A percentile compares a stretch with the other conserved stretches of the same genome.
Conservation (phyloP, 495 filamentous ascomycete species). For the Tetracladium marchalianum region DNA sequence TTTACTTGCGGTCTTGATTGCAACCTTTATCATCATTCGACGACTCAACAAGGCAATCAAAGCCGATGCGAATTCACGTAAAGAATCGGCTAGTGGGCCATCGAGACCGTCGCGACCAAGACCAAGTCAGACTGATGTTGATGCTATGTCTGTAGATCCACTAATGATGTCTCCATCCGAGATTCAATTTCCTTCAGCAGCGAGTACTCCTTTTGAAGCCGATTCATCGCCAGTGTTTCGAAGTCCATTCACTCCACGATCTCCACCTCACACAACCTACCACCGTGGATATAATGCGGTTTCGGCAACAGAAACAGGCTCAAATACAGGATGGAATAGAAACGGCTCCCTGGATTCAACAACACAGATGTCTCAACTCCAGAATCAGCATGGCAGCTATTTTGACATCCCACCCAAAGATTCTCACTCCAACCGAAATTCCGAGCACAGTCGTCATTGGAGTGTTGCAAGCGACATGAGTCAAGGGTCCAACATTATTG, state of each 20-base stretch:
- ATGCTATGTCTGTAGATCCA: conserved; percentile 15
- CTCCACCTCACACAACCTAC: conserved; percentile 2
- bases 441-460: conserved; percentile 13
- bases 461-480: conserved; percentile 11
- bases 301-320: conserved; percentile 7
- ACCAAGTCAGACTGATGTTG: conserved; percentile 2
- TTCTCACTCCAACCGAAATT: conserved; percentile 3
- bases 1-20: conserved; percentile 11
- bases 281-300: conserved; percentile 9
- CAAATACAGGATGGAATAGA: neutral
- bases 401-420: conserved; percentile 8
- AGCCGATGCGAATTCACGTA: conserved; percentile 6
- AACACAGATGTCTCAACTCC: conserved; percentile 1
- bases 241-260: conserved; percentile 7
- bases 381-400: conserved; percentile 2
- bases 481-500: conserved; percentile 2
- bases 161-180: conserved; percentile 14
- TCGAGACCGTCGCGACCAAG: neutral
- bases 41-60: conserved; percentile 13
- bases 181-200: conserved; percentile 1
- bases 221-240: conserved; percentile 6
- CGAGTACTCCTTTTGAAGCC: conserved; percentile 6
- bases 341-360: conserved; percentile 8
- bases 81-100: conserved; percentile 3
- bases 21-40: conserved; percentile 11